A percentile compares a stretch with the other conserved stretches of the same genome.
Conservation (phyloP, 345 rosid genomes). For the Microcos paniculata region DNA sequence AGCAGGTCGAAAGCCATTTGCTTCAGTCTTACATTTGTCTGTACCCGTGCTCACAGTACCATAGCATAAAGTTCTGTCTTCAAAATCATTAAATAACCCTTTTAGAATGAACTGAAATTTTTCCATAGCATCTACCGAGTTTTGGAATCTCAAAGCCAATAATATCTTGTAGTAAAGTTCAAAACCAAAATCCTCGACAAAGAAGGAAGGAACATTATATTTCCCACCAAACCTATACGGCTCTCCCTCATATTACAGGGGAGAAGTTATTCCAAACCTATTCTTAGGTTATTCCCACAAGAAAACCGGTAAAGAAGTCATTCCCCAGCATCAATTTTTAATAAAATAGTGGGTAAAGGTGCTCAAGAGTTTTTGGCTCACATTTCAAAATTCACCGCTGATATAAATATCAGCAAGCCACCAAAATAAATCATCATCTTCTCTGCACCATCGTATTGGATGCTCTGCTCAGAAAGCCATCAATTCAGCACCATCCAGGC, state of each 20-base stretch:
- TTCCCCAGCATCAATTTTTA: background rate
- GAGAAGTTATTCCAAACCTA: slow-evolving; percentile 9
- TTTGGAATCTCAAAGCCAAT: background rate
- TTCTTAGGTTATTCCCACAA: background rate
- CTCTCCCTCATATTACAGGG: background rate
- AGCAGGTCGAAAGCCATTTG: too few relatives aligned
- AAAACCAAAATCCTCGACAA: background rate
- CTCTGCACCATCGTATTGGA: background rate
- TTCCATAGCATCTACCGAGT: background rate
- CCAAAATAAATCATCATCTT: background rate
- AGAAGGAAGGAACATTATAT: slow-evolving; percentile 6
- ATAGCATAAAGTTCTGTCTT: too few relatives aligned
- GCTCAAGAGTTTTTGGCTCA: too few relatives aligned
- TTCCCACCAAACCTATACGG: background rate
- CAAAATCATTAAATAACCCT: background rate
- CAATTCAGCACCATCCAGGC: background rate
- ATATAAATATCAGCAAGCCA: too few relatives aligned
- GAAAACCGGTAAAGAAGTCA: slow-evolving; percentile 18
- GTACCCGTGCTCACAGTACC: too few relatives aligned
- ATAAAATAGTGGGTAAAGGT: background rate
- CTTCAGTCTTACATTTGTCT: too few relatives aligned
- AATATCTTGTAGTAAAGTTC: background rate
- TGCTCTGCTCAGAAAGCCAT: background rate
- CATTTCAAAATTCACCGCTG: too few relatives aligned
- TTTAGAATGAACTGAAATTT: background rate